Percentiles rank a stretch among this genome's conserved stretches.
phyloP scores from a whole-genome alignment of 73 alveolate genomes.

The Symbiodinium natans region DNA sequence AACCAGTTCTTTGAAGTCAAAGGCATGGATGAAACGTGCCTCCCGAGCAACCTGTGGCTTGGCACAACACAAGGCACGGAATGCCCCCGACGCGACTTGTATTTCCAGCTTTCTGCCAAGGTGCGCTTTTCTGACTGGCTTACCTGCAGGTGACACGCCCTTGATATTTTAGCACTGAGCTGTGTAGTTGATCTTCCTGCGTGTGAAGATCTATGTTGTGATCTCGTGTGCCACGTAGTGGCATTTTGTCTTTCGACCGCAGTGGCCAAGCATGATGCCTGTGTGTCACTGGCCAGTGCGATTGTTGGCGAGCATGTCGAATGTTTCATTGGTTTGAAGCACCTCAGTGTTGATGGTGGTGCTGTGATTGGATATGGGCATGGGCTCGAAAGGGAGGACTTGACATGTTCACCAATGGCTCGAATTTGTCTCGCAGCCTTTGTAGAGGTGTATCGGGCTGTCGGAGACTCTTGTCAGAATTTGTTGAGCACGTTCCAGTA shows the following conservation, averaged over 20 bases:
- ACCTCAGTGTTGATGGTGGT: too few species aligned
- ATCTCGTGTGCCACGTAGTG: neutral
- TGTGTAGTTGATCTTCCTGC: neutral
- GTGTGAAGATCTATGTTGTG: neutral
- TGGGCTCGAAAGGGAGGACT: neutral
- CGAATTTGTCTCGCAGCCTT: neutral
- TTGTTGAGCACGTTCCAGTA: neutral
- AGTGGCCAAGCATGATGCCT: neutral
- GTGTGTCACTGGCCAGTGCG: neutral
- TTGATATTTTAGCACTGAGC: neutral
- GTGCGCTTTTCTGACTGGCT: neutral
- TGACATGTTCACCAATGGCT: neutral
- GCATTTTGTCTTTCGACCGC: constrained; percentile 4
- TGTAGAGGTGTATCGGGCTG: neutral
- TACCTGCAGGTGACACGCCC: neutral
- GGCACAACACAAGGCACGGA: neutral
- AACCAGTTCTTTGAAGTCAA: too few species aligned
- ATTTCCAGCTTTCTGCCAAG: neutral
- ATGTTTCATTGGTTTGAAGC: too few species aligned
- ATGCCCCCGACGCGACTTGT: neutral
- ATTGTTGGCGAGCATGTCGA: neutral
- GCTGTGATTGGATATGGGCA: too few species aligned
- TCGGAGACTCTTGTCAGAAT: neutral
- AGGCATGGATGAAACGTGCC: constrained; percentile 11
- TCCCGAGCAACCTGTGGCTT: neutral